Conservation (phyloP, 176 grass and related monocot species). For the Musa itinerans region DNA sequence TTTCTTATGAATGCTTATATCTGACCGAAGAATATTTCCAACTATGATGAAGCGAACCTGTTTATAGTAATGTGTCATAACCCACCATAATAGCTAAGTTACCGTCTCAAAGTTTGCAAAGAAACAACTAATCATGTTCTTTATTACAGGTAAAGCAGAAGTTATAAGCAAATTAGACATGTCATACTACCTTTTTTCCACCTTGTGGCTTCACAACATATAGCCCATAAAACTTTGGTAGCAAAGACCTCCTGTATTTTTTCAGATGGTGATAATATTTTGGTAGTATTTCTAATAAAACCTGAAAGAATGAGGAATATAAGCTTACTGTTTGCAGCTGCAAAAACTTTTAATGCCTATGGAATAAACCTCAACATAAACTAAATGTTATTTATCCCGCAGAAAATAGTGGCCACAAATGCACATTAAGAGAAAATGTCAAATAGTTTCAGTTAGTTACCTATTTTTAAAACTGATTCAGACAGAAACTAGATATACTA, state of each 20-base stretch:
- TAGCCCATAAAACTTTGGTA: constrained; percentile 20
- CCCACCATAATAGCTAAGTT: background rate
- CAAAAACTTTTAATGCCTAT: background rate
- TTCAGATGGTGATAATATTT: constrained; percentile 8
- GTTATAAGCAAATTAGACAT: background rate
- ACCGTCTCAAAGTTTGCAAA: background rate
- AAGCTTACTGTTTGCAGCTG: background rate
- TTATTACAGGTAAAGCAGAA: background rate
- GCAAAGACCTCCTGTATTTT: constrained; percentile 10
- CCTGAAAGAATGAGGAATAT: background rate
- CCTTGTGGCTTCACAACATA: constrained; percentile 16
- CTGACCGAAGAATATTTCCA: constrained; percentile 9
- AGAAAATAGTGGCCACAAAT: background rate
- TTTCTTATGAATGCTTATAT: constrained; percentile 14
- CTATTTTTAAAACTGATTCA: background rate
- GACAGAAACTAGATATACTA: no score
- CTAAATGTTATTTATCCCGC: background rate
- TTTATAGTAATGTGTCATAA: background rate
- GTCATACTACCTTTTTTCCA: constrained; percentile 2
- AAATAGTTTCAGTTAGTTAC: background rate
- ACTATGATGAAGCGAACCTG: constrained; percentile 10
- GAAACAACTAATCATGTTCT: background rate
- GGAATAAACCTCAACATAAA: background rate
- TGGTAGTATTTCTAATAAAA: constrained; percentile 11
- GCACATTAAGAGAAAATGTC: background rate